Evolutionary conservation across 495 filamentous ascomycete genomes (phyloP).

Genomic region (Xylaria longipes): DNA sequence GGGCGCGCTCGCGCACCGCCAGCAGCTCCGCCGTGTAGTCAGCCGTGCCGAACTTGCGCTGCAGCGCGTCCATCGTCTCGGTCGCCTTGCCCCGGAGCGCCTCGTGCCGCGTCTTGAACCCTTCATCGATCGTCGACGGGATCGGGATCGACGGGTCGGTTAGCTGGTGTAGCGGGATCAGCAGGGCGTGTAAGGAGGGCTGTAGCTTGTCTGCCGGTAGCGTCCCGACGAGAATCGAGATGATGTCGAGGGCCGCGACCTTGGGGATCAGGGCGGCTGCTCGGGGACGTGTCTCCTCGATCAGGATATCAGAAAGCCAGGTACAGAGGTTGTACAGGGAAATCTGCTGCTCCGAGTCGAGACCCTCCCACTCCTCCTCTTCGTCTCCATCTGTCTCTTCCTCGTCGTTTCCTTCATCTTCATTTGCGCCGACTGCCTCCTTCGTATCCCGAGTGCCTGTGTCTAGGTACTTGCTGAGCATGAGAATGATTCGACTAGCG

Average conservation of each 20-base stretch:
- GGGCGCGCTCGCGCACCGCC: slow-evolving; percentile 70
- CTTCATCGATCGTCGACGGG: slow-evolving; percentile 68
- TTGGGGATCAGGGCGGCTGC: slow-evolving; percentile 71
- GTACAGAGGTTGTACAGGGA: slow-evolving; percentile 74
- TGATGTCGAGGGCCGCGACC: slow-evolving; percentile 74
- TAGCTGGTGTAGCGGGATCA: slow-evolving; percentile 82
- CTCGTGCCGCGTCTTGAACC: slow-evolving; percentile 71
- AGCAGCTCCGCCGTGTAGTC: slow-evolving; percentile 74
- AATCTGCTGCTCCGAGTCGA: slow-evolving; percentile 44
- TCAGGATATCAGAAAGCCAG: slow-evolving; percentile 76
- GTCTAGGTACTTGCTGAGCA: slow-evolving; percentile 50
- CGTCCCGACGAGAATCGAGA: slow-evolving; percentile 65
- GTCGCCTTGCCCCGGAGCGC: slow-evolving; percentile 69
- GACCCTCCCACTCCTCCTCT: slow-evolving; percentile 48
- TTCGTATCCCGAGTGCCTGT: slow-evolving; percentile 23
- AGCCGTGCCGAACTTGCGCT: slow-evolving; percentile 82
- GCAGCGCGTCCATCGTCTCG: slow-evolving; percentile 75
- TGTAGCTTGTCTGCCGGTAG: slow-evolving; percentile 63
- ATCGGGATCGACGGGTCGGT: slow-evolving; percentile 77
- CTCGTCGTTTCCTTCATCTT: slow-evolving; percentile 43
- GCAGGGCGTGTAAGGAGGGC: slow-evolving; percentile 66
- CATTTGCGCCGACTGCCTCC: slow-evolving; percentile 26
- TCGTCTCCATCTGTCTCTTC: slow-evolving; percentile 30
- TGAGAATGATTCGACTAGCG: slow-evolving; percentile 61
- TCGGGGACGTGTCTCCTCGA: slow-evolving; percentile 74